Evolutionary conservation across 768 basidiomycete species (phyloP).

Genomic region (Boletus rex-veris): DNA sequence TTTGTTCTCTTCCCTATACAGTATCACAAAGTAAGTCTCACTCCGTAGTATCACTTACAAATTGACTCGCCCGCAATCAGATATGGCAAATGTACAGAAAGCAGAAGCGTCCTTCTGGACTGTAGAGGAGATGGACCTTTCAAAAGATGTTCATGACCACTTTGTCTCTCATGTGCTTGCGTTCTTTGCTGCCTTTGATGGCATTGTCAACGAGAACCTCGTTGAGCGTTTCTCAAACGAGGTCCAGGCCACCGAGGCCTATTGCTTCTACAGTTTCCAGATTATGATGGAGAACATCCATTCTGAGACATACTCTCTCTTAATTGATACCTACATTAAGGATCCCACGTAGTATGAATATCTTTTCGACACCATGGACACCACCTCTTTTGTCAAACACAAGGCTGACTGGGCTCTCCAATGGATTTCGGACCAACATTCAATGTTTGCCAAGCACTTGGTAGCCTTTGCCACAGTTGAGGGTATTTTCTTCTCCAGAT

Average conservation of each 20-base stretch:
- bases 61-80: constrained; percentile 36
- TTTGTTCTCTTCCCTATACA: constrained; percentile 94
- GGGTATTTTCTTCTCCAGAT: constrained; percentile 95
- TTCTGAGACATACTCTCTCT: constrained; percentile 88
- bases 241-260: constrained; percentile 88
- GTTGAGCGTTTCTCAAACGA: constrained; percentile 91
- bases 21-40: constrained; percentile 61
- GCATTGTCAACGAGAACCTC: constrained; percentile 95
- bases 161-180: constrained; percentile 93
- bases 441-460: constrained; percentile 84
- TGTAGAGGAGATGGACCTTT: constrained; percentile 87
- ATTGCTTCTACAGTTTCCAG: constrained; percentile 97
- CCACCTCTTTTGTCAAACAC: constrained; percentile 77
- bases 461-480: constrained; percentile 95
- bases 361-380: constrained; percentile 91
- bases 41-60: not conserved
- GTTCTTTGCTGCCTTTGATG: constrained; percentile 94
- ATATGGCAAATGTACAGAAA: constrained; percentile 95
- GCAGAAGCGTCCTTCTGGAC: constrained; percentile 95
- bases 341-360: constrained; percentile 70
- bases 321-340: constrained; percentile 93
- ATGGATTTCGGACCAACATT: constrained; percentile 82
- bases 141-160: constrained; percentile 70
- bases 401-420: constrained; percentile 94
- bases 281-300: constrained; percentile 99